Evolutionary conservation across 371 early-diverging fungal species (phyloP).

Genomic region (Mortierella polycephala): DNA sequence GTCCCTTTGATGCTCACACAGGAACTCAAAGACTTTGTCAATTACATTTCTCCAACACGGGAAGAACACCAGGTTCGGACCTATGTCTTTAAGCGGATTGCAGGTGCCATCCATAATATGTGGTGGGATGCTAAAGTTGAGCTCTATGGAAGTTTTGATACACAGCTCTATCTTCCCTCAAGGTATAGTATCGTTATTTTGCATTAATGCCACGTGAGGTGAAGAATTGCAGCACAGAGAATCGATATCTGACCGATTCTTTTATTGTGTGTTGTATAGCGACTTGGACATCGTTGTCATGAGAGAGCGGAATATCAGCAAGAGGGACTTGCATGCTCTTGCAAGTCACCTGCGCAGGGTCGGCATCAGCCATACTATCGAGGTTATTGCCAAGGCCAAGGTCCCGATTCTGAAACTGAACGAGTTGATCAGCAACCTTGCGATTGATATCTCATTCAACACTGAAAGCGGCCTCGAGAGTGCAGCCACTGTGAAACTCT

Average conservation of each 20-base stretch:
- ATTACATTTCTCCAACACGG: constrained; percentile 81
- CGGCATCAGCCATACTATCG: constrained; percentile 31
- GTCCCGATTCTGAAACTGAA: constrained; percentile 93
- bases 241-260: not conserved
- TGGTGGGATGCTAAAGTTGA: constrained; percentile 60
- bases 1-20: constrained; percentile 61
- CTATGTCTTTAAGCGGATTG: constrained; percentile 73
- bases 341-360: constrained; percentile 12
- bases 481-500: constrained; percentile 17
- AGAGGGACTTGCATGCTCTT: constrained; percentile 44
- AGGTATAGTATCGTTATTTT: constrained; percentile 57
- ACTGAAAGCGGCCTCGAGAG: constrained; percentile 32
- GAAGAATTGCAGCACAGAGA: too few relatives aligned
- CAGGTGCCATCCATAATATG: constrained; percentile 55
- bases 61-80: constrained; percentile 82
- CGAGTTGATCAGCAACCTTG: constrained; percentile 24
- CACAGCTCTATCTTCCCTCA: constrained; percentile 85
- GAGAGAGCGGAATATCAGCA: not conserved
- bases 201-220: not conserved
- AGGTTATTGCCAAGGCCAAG: constrained; percentile 61
- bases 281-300: constrained; percentile 49
- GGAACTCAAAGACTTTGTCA: constrained; percentile 79
- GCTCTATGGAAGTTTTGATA: constrained; percentile 90
- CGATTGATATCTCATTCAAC: constrained; percentile 51
- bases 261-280: constrained; percentile 14